A percentile compares a stretch with the other conserved stretches of the same genome.
Conservation (phyloP, 257 asterid genomes). For the Nicotiana attenuata region DNA sequence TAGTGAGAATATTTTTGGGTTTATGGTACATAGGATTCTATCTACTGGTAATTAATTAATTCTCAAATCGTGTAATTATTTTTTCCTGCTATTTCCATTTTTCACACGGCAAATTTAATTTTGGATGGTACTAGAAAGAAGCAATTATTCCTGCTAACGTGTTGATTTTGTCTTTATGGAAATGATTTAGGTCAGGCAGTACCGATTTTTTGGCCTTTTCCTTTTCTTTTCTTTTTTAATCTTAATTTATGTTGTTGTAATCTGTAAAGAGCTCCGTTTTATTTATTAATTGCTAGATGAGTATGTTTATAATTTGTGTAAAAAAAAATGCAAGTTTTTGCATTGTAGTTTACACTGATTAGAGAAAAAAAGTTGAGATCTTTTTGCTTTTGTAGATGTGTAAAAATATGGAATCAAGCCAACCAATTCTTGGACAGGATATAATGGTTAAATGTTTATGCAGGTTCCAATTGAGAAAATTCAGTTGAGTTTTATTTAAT, state of each 20-base stretch:
- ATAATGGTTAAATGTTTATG: not conserved
- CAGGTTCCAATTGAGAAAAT: not conserved
- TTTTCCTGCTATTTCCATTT: not conserved
- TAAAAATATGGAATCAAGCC: not conserved
- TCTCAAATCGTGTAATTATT: not conserved
- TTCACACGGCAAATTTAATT: not conserved
- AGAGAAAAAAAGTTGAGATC: not conserved
- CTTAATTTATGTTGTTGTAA: not conserved
- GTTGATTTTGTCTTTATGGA: not conserved
- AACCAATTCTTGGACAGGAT: not conserved
- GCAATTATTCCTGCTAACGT: not conserved
- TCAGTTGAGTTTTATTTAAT: not conserved
- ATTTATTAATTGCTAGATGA: not conserved
- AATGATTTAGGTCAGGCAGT: not conserved
- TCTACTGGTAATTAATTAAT: constrained; percentile 7
- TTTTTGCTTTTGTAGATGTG: not conserved
- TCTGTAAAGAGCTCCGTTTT: not conserved
- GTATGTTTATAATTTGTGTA: not conserved
- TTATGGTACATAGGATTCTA: constrained; percentile 46
- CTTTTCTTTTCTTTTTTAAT: not conserved
- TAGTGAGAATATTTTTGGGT: constrained; percentile 27
- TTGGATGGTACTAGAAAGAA: not conserved
- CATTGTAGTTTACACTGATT: not conserved
- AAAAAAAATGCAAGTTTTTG: not conserved
- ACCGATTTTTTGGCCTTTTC: not conserved